Base-by-base conservation (phyloP, 148 eudicot genomes). In the Chenopodium suecicum region DNA sequence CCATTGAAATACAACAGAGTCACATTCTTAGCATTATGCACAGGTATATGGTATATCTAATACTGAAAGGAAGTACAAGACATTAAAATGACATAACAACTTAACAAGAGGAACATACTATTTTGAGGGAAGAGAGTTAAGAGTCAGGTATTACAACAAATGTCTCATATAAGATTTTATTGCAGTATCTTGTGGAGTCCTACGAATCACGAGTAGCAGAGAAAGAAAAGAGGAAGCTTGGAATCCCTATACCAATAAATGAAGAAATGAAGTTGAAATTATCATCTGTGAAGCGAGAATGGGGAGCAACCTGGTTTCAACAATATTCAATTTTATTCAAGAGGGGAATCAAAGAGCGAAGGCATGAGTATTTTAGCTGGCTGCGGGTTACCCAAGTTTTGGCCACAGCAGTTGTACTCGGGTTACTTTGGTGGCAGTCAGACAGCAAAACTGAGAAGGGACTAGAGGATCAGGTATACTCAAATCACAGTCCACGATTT, bases 281-380 rank as follows among this genome's bases (percentile, higher is more conserved):
- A 78, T 79, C 82, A 25, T 79, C 88, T 2, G 76, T 70, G 48
- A 92, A 90, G 75, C 82, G 94, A 82, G 90, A 92, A 86, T 96
- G 99, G 99, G 99, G 99, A 80, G 95, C 97, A 79, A 94, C 93
- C 88, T 96, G 99, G 99, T 91, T 91, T 80, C 87, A 94, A 68
- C 99, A 94, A 69, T 94, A 87, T 74, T 81, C 87, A 56, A 96
- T 96, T n/a, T 78, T 96, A 74, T 91, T 91, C 78, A 48, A 83
- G 77, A 88, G 99, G 89, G 99, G 99, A 54, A 84, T 96, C 65
- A 96, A 92, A 90, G 99, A 96, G 86, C 82, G 99, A 75, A 82
- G 88, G 62, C 95, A 96, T 67, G 99, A 96, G 78, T 94, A 96
- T 78, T 96, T 96, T 73, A 92, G 99, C 90, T 96, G 99, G 99